Conservation (phyloP, 352 stramenopile species). For the Phytophthora podocarpi region DNA sequence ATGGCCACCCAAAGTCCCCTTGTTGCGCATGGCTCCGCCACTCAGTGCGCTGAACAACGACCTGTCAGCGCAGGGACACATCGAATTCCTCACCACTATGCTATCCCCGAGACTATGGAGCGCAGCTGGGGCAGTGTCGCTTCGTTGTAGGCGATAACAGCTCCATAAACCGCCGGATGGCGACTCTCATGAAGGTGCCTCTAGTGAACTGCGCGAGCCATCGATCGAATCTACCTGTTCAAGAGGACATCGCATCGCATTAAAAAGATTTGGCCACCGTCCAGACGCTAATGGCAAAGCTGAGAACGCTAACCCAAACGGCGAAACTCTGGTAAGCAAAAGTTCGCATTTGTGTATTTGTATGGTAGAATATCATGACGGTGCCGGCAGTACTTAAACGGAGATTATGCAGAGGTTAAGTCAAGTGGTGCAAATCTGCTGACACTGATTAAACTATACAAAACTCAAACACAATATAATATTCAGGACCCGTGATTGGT, state of each 20-base stretch:
- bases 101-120: neutral
- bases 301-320: constrained; percentile 1
- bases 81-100: constrained; percentile 7
- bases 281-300: neutral
- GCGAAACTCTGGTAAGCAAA: constrained; percentile 2
- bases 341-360: constrained; percentile 2
- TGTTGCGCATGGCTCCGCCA: neutral
- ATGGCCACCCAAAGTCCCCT: neutral
- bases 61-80: neutral
- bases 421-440: no score
- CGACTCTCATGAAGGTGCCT: neutral
- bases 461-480: no score
- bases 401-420: no score
- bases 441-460: no score
- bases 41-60: neutral
- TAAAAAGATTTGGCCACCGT: neutral
- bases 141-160: neutral
- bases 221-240: neutral
- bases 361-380: neutral
- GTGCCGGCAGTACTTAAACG: no score
- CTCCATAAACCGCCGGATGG: neutral
- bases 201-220: neutral
- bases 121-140: neutral
- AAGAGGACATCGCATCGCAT: neutral
- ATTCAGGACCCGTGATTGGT: no score